Base-by-base conservation (phyloP, 257 asterid species). In the Jacaranda copaia region DNA sequence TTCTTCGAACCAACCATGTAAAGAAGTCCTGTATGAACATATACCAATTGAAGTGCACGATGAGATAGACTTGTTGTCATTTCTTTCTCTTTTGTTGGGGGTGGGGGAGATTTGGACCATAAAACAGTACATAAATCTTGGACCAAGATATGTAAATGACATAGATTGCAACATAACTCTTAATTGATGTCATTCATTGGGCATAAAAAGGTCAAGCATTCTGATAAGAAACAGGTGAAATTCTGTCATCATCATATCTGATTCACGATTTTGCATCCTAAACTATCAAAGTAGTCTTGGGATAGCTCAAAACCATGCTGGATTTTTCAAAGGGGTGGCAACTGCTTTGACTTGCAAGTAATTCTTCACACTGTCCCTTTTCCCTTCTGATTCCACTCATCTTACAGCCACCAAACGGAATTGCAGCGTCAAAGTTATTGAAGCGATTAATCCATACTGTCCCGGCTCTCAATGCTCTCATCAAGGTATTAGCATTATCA, bases 271-370 rank as follows among this genome's bases (percentile, higher is more conserved):
- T 6, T 9, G 68, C 61, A 58, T 61, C 72, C 74, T 14, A 35
- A 74, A 51, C 61, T 45, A 57, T 63, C 39, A 38, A 72, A 25
- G n/a, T 25, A 59, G 67, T 11, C 25, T 25, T 32, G 8, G 14
- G 65, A 70, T 25, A 65, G 71, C 56, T 90, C 85, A 95, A 85
- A 96, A 65, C 98, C 99, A 96, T 45, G 99, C 97, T 8, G 99
- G 97, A 75, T 96, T 91, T 81, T 85, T 87, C 48, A 96, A 63
- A 36, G 97, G 36, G 38, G 93, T 91, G 35, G 87, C 97, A 8
- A 96, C 97, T n/a, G 99, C 99, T 81, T 91, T 96, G 78, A 93
- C 98, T 83, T 93, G 97, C 87, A 91, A 82, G 92, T 95, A 93
- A 65, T 88, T 93, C 89, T 87, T 93, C 75, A 93, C 91, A 81